A percentile compares a stretch with the other conserved stretches of the same genome.
Conservation (phyloP, 2,329 filamentous ascomycete species). For the Neonectria magnoliae region DNA sequence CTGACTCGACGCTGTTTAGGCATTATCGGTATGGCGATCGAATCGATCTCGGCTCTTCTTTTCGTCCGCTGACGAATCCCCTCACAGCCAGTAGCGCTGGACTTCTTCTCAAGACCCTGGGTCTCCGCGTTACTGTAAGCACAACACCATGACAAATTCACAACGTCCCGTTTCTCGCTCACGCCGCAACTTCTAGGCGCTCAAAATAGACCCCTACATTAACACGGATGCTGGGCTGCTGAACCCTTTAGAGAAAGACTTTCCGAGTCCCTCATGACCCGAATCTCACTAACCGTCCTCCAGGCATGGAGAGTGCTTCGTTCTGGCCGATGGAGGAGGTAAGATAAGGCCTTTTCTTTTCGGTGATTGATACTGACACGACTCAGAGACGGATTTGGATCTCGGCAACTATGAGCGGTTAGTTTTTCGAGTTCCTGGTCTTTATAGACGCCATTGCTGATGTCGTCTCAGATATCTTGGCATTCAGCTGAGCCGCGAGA, state of each 20-base stretch:
- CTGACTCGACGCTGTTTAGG: conserved; percentile 13
- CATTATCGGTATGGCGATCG: conserved; percentile 1
- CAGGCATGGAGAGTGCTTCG: conserved; percentile 89
- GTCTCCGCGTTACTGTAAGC: conserved; percentile 72
- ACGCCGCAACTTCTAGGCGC: conserved; percentile 36
- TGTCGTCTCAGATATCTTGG: conserved; percentile 69
- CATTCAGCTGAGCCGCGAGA: conserved; percentile 82
- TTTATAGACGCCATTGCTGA: background rate
- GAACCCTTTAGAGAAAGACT: conserved; percentile 46
- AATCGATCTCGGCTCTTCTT: background rate
- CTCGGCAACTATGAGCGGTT: conserved; percentile 66
- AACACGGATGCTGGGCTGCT: conserved; percentile 50
- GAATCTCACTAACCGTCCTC: conserved; percentile 16
- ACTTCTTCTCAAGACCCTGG: conserved; percentile 81
- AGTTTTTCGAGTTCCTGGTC: background rate
- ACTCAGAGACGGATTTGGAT: conserved; percentile 58
- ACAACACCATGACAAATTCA: background rate
- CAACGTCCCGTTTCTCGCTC: conserved; percentile 1
- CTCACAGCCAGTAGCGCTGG: conserved; percentile 57
- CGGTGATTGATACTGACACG: conserved; percentile 13
- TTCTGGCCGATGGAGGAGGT: conserved; percentile 73
- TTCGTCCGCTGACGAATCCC: conserved; percentile 13
- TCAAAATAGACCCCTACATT: conserved; percentile 63
- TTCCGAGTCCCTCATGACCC: background rate
- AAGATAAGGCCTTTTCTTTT: background rate